Percentiles rank a stretch among this genome's conserved stretches.
Conservation (phyloP, 208 protist species). For the Crithidia bombi region DNA sequence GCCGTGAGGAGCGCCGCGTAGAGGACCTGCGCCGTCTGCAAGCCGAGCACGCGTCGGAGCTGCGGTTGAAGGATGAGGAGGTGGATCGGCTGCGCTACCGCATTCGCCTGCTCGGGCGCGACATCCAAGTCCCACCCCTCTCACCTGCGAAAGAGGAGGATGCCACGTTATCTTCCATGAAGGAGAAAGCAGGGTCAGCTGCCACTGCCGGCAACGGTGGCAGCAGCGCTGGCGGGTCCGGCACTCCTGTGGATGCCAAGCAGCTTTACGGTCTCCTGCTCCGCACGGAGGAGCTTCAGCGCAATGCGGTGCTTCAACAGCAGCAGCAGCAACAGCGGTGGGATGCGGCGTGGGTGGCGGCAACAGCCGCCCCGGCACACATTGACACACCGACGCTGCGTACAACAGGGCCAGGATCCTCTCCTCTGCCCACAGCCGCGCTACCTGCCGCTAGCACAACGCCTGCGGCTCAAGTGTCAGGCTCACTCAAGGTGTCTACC, state of each 20-base stretch:
- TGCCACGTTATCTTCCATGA: background rate
- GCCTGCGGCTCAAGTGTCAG: background rate
- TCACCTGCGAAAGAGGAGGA: background rate
- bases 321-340: constrained; percentile 41
- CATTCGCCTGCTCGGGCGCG: constrained; percentile 43
- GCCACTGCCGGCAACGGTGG: background rate
- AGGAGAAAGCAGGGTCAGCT: background rate
- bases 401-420: too few species aligned
- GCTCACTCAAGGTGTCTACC: background rate
- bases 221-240: too few species aligned
- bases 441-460: background rate
- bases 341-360: constrained; percentile 34
- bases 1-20: constrained; percentile 66
- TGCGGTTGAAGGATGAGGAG: constrained; percentile 83
- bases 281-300: constrained; percentile 58
- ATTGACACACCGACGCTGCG: too few species aligned
- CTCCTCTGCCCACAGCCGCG: too few species aligned
- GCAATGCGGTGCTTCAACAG: constrained; percentile 46
- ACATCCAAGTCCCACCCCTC: constrained; percentile 1
- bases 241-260: constrained; percentile 12
- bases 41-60: constrained; percentile 76
- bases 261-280: constrained; percentile 54
- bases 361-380: background rate
- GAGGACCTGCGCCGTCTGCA: constrained; percentile 75
- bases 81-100: constrained; percentile 73